Base-by-base conservation (phyloP, 2,329 filamentous ascomycete genomes). In the Alternaria consortialis region DNA sequence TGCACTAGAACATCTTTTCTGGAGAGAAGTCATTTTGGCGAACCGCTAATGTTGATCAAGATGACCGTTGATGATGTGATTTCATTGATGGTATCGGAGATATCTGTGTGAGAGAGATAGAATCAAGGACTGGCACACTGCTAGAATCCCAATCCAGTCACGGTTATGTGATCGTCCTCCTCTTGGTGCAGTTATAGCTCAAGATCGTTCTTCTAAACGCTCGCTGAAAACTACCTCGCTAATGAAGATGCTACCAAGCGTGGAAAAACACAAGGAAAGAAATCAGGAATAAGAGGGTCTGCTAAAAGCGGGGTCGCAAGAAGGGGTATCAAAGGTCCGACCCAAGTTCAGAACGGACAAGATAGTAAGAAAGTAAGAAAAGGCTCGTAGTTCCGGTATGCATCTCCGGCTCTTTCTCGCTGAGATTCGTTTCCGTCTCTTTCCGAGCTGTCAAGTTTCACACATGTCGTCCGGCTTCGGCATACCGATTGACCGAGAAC, bases 281-380 rank as follows among this genome's bases (percentile, higher is more conserved):
- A 47, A 3, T 2, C 15, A 29, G 15, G 4, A 25, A 42, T 17
- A 50, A 50, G 20, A 8, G 2, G 15, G 12, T 37, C 31, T n/a
- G 36, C 46, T 20, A 50, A 32, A 34, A n/a, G 3, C 12, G 34
- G 56, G 61, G 56, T 36, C 62, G 58, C 53, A 55, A 36, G 44
- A 55, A 68, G 58, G 63, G 67, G 74, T 76, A 76, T 76, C 74
- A 75, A 66, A 75, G 57, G 67, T 69, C 72, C 71, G 60, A 60
- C 69, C 71, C 63, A 68, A 62, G 62, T 56, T 15, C 31, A 36
- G 36, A 40, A 31, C 44, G 36, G 27, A 62, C 31, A 64, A 43
- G 48, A 59, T 48, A 25, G 50, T 40, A 39, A 37, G 44, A 32
- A 47, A n/a, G 23, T 51, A 43, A 42, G 15, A 40, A 23, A 36